Evolutionary conservation across 2,329 filamentous ascomycete species (phyloP).

Genomic region (Xylaria sp.): DNA sequence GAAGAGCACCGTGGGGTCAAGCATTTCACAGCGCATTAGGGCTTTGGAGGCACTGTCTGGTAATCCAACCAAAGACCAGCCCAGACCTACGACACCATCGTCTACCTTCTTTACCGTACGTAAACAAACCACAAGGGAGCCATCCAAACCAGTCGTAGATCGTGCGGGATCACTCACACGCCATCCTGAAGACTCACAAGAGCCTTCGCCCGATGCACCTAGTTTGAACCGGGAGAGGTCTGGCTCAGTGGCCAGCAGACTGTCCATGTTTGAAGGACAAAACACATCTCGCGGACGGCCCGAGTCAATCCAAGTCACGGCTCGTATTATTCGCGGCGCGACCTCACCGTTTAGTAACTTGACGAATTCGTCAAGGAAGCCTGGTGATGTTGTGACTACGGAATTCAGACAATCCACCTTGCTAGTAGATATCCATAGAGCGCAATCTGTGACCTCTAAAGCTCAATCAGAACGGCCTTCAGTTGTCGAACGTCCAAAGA

Average conservation of each 20-base stretch:
- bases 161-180: constrained; percentile 50
- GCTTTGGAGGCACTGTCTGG: constrained; percentile 82
- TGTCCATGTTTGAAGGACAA: constrained; percentile 64
- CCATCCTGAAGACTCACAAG: constrained; percentile 44
- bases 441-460: constrained; percentile 45
- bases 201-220: constrained; percentile 39
- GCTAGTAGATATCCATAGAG: constrained; percentile 65
- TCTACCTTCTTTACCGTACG: constrained; percentile 59
- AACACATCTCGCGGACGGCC: constrained; percentile 60
- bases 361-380: constrained; percentile 55
- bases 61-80: constrained; percentile 47
- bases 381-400: constrained; percentile 57
- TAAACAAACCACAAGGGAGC: constrained; percentile 49
- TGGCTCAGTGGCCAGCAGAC: constrained; percentile 63
- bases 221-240: constrained; percentile 56
- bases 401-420: constrained; percentile 69
- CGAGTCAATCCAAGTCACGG: constrained; percentile 89
- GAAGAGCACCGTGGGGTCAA: constrained; percentile 85
- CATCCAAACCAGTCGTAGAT: constrained; percentile 50
- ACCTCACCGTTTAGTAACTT: constrained; percentile 54
- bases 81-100: constrained; percentile 48
- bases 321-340: constrained; percentile 79
- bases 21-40: constrained; percentile 94
- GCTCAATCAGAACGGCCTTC: constrained; percentile 44
- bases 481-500: constrained; percentile 49